phyloP scores from a whole-genome alignment of 1,284 basidiomycete species.

The Ustilago nuda region DNA sequence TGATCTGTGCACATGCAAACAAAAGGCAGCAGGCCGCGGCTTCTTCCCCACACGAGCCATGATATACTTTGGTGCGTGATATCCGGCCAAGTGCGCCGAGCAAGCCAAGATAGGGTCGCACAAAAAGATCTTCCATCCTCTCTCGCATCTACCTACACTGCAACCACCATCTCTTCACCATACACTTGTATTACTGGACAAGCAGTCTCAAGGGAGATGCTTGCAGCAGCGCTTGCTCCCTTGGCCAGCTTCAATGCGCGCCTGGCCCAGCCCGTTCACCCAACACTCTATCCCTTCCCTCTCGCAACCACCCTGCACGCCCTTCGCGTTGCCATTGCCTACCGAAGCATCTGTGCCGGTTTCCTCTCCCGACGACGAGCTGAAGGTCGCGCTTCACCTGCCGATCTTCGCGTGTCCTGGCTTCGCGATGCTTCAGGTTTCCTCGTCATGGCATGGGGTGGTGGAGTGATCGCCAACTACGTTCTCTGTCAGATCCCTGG shows the following conservation, averaged over 20 bases:
- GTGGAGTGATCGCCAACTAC: constrained; percentile 54
- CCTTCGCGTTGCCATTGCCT: constrained; percentile 53
- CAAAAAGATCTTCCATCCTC: not conserved
- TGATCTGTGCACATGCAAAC: not conserved
- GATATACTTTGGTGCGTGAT: constrained; percentile 20
- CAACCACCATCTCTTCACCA: constrained; percentile 6
- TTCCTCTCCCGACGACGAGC: constrained; percentile 27
- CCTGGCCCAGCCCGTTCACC: constrained; percentile 44
- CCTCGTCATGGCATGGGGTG: constrained; percentile 64
- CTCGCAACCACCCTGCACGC: constrained; percentile 56
- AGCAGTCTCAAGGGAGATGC: constrained; percentile 20
- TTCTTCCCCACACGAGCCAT: constrained; percentile 10
- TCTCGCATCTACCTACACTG: not conserved
- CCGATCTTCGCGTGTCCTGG: constrained; percentile 29
- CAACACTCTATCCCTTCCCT: constrained; percentile 55
- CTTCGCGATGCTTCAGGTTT: constrained; percentile 54
- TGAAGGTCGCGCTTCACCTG: constrained; percentile 17
- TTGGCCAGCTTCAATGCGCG: constrained; percentile 47
- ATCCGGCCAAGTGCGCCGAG: constrained; percentile 19
- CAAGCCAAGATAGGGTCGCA: not conserved
- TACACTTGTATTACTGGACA: too few relatives aligned
- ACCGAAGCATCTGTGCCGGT: constrained; percentile 40
- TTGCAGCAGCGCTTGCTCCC: constrained; percentile 38
- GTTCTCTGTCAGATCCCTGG: constrained; percentile 51
- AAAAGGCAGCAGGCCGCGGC: not conserved